These are phyloP conservation scores for Wickerhamiella alocasiicola DNA, from an alignment of 805 yeast species.

Conservation along the genomic window DNA sequence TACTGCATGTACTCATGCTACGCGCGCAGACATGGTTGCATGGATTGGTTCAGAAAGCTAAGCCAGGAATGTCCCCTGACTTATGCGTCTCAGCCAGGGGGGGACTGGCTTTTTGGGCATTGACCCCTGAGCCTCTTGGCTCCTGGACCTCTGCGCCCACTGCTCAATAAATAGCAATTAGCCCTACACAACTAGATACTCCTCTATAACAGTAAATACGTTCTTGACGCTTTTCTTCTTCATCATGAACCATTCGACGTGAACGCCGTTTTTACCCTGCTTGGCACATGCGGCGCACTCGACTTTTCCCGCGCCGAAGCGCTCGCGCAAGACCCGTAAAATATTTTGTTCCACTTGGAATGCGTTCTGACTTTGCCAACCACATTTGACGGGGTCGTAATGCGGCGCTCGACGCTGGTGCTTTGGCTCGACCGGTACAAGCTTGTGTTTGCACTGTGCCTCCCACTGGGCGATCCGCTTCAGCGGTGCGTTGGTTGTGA, in stretches of 20 bases:
- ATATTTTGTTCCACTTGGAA: slow-evolving; percentile 18
- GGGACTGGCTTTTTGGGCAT: too few relatives aligned
- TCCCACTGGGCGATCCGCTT: slow-evolving; percentile 25
- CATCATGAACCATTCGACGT: slow-evolving; percentile 25
- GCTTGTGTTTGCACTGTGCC: slow-evolving; percentile 21
- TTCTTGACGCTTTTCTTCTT: slow-evolving; percentile 5
- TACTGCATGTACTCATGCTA: too few relatives aligned
- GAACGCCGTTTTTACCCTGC: slow-evolving; percentile 11
- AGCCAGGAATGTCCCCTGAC: too few relatives aligned
- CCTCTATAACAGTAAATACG: slow-evolving; percentile 12
- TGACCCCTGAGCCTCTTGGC: too few relatives aligned
- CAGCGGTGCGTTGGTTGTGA: slow-evolving; percentile 22
- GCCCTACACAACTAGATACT: background rate
- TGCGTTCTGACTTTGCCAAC: slow-evolving; percentile 22
- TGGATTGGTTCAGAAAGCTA: too few relatives aligned
- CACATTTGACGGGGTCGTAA: slow-evolving; percentile 15
- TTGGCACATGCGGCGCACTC: slow-evolving; percentile 23
- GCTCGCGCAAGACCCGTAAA: slow-evolving; percentile 18
- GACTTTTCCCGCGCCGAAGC: slow-evolving; percentile 23
- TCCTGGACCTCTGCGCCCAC: too few relatives aligned
- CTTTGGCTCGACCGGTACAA: slow-evolving; percentile 18
- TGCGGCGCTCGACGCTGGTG: slow-evolving; percentile 6
- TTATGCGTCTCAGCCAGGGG: too few relatives aligned
- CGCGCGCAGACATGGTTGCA: too few relatives aligned
- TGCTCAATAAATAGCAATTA: too few relatives aligned